Evolutionary conservation across 2,329 filamentous ascomycete species (phyloP).

Genomic region (Fusarium poae): DNA sequence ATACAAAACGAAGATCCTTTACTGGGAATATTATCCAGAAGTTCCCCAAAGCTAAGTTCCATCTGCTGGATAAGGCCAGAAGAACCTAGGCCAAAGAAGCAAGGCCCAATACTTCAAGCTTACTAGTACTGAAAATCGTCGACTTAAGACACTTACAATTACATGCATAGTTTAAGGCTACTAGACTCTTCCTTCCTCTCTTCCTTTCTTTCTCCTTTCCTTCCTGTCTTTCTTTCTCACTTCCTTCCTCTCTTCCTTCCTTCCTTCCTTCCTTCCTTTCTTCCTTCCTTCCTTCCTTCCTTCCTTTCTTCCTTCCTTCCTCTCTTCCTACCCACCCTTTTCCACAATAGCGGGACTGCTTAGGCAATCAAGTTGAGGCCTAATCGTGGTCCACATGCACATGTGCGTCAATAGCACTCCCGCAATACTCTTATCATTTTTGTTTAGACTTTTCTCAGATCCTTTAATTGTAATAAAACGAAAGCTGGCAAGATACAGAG

Average conservation of each 20-base stretch:
- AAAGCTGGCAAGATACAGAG: background rate
- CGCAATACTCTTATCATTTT: background rate
- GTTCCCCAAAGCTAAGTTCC: background rate
- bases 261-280: too few species aligned
- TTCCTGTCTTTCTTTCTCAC: too few species aligned
- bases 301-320: background rate
- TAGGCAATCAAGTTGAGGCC: background rate
- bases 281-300: background rate
- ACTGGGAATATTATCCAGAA: background rate
- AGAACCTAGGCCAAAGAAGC: background rate
- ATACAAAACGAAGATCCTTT: background rate
- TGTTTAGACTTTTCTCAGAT: background rate
- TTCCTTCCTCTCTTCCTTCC: too few species aligned
- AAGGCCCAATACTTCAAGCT: background rate
- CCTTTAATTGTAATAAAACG: background rate
- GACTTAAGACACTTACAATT: background rate
- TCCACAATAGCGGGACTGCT: background rate
- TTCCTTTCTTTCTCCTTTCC: too few species aligned
- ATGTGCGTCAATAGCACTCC: background rate
- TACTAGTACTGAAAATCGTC: background rate
- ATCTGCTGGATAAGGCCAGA: background rate
- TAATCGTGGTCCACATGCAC: background rate
- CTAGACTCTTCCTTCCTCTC: background rate
- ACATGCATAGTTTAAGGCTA: background rate
- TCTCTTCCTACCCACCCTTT: background rate